These are phyloP conservation scores for Blastobotrys terrestris DNA, from an alignment of 805 yeast species.

Conservation along the genomic window DNA sequence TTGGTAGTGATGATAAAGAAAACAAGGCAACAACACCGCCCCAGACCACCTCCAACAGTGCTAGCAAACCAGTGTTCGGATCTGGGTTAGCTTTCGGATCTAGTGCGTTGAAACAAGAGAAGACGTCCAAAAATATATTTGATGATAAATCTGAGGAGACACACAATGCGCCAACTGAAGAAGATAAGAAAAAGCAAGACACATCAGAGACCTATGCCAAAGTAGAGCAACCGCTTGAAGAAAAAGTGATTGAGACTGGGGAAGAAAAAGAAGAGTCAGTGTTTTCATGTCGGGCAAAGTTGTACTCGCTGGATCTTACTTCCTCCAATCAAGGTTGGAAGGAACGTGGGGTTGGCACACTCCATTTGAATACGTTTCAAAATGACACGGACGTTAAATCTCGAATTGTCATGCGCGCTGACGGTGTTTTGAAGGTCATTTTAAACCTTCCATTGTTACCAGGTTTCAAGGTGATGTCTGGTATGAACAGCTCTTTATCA, in stretches of 20 bases:
- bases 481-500: conserved; percentile 78
- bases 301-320: conserved; percentile 67
- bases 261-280: conserved; percentile 78
- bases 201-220: conserved; percentile 28
- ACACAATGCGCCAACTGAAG: conserved; percentile 19
- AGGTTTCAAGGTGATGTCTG: conserved; percentile 61
- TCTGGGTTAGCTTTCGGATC: conserved; percentile 4
- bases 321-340: conserved; percentile 81
- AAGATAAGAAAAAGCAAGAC: conserved; percentile 20
- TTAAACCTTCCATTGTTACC: conserved; percentile 64
- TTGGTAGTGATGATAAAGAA: conserved; percentile 3
- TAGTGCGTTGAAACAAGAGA: neutral
- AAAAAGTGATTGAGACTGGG: conserved; percentile 60
- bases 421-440: conserved; percentile 75
- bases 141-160: conserved; percentile 30
- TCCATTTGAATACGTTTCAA: conserved; percentile 61
- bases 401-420: conserved; percentile 85
- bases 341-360: conserved; percentile 84
- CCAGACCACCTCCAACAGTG: no score
- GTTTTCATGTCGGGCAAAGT: conserved; percentile 66
- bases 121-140: conserved; percentile 22
- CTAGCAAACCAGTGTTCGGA: neutral
- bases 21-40: neutral
- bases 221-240: conserved; percentile 25
- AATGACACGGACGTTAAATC: conserved; percentile 33